Evolutionary conservation across 495 filamentous ascomycete species (phyloP).

Genomic region (Chaetomium cochliodes): DNA sequence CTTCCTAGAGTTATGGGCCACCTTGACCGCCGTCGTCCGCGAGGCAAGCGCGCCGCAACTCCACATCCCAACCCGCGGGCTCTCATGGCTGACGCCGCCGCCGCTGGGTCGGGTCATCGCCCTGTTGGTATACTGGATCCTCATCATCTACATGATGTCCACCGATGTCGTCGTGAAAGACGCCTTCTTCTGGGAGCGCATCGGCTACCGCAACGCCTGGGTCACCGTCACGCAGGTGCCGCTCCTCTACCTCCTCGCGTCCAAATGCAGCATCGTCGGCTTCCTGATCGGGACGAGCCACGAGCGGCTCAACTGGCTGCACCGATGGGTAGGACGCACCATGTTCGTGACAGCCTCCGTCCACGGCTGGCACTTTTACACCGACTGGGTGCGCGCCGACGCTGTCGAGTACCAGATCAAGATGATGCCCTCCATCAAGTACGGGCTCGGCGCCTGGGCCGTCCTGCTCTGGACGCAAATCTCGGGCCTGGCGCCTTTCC

Average conservation of each 20-base stretch:
- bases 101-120: slow-evolving; percentile 56
- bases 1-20: slow-evolving; percentile 59
- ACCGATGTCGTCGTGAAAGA: slow-evolving; percentile 46
- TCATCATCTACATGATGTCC: slow-evolving; percentile 59
- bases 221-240: slow-evolving; percentile 80
- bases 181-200: slow-evolving; percentile 59
- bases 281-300: slow-evolving; percentile 66
- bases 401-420: slow-evolving; percentile 61
- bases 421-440: slow-evolving; percentile 62
- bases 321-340: slow-evolving; percentile 74
- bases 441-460: slow-evolving; percentile 72
- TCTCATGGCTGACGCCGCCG: slow-evolving; percentile 53
- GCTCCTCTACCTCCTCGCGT: slow-evolving; percentile 72
- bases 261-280: slow-evolving; percentile 74
- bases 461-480: slow-evolving; percentile 71
- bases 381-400: slow-evolving; percentile 63
- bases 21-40: slow-evolving; percentile 63
- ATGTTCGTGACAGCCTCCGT: slow-evolving; percentile 72
- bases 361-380: slow-evolving; percentile 71
- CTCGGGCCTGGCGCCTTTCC: slow-evolving; percentile 64
- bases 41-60: slow-evolving; percentile 66
- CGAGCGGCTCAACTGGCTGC: slow-evolving; percentile 79
- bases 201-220: slow-evolving; percentile 75
- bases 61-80: slow-evolving; percentile 51
- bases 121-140: slow-evolving; percentile 54